Percentiles rank a stretch among this genome's conserved stretches.
phyloP scores from a whole-genome alignment of 768 basidiomycete genomes.

The Auricularia sp. region DNA sequence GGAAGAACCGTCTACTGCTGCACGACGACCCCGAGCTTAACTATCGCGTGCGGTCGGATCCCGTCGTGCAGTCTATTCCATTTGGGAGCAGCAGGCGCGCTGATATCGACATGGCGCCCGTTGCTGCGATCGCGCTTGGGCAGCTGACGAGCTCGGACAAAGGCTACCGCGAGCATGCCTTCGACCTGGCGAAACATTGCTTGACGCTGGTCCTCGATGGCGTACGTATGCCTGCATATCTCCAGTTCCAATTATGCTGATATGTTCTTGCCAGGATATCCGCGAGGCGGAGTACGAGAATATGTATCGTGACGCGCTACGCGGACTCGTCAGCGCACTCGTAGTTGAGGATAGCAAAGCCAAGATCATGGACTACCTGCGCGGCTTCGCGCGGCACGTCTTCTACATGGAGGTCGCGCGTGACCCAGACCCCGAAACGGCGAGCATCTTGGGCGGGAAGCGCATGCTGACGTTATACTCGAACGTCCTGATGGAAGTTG shows the following conservation, averaged over 20 bases:
- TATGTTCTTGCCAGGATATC: slow-evolving; percentile 40
- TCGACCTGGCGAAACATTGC: slow-evolving; percentile 49
- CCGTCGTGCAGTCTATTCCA: slow-evolving; percentile 59
- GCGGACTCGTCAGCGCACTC: slow-evolving; percentile 70
- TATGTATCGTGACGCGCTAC: slow-evolving; percentile 56
- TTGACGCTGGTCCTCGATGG: slow-evolving; percentile 64
- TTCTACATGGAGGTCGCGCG: slow-evolving; percentile 68
- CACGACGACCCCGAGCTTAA: slow-evolving; percentile 68
- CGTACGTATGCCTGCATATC: slow-evolving; percentile 29
- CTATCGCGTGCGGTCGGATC: slow-evolving; percentile 59
- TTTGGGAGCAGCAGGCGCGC: slow-evolving; percentile 57
- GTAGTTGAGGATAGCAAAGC: slow-evolving; percentile 58
- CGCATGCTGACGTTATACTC: background rate
- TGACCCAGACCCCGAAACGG: slow-evolving; percentile 2
- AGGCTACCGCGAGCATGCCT: slow-evolving; percentile 28
- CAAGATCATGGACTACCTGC: slow-evolving; percentile 59
- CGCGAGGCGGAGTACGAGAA: slow-evolving; percentile 64
- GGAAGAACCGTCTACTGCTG: slow-evolving; percentile 80
- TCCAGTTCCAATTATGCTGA: background rate
- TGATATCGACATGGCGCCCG: slow-evolving; percentile 54
- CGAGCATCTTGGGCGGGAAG: background rate
- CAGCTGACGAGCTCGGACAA: slow-evolving; percentile 40
- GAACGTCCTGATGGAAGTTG: slow-evolving; percentile 43
- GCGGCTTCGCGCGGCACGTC: slow-evolving; percentile 56
- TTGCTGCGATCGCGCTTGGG: slow-evolving; percentile 53